Evolutionary conservation across 768 basidiomycete genomes (phyloP).

Genomic region (Epithele typhae): DNA sequence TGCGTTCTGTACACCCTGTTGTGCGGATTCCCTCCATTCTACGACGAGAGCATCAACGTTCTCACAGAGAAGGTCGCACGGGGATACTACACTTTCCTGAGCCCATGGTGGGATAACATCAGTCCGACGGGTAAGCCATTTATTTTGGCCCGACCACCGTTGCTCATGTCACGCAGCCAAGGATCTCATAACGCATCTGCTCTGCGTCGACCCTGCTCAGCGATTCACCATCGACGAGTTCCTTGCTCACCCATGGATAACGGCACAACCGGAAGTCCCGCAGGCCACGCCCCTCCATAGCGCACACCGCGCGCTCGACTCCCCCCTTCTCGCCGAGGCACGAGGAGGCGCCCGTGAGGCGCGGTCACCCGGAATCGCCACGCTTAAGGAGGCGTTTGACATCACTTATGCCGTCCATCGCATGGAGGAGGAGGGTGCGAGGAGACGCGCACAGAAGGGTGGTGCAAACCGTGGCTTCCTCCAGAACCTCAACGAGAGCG

Average conservation of each 20-base stretch:
- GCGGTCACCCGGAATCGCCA: slow-evolving; percentile 87
- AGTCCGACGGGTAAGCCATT: slow-evolving; percentile 59
- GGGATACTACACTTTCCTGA: slow-evolving; percentile 97
- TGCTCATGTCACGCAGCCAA: slow-evolving; percentile 64
- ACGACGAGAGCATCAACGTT: slow-evolving; percentile 97
- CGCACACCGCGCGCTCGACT: slow-evolving; percentile 62
- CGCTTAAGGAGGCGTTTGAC: slow-evolving; percentile 97
- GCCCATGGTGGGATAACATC: slow-evolving; percentile 99
- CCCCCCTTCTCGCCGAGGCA: slow-evolving; percentile 80
- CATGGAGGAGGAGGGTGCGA: slow-evolving; percentile 97
- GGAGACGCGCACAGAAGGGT: slow-evolving; percentile 77
- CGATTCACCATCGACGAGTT: slow-evolving; percentile 99
- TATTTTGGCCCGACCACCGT: not conserved
- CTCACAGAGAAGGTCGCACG: slow-evolving; percentile 97
- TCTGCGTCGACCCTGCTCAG: slow-evolving; percentile 93
- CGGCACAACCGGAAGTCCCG: slow-evolving; percentile 56
- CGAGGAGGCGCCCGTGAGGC: slow-evolving; percentile 56
- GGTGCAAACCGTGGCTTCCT: slow-evolving; percentile 83
- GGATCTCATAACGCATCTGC: slow-evolving; percentile 89
- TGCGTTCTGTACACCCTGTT: slow-evolving; percentile 98
- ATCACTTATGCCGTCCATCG: slow-evolving; percentile 98
- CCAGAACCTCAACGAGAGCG: slow-evolving; percentile 88
- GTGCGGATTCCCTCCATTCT: slow-evolving; percentile 97
- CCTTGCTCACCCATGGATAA: slow-evolving; percentile 94
- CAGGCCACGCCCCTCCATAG: slow-evolving; percentile 60